A percentile compares a stretch with the other conserved stretches of the same genome.
Conservation (phyloP, 2,329 filamentous ascomycete genomes). For the Nigrospora sphaerica region DNA sequence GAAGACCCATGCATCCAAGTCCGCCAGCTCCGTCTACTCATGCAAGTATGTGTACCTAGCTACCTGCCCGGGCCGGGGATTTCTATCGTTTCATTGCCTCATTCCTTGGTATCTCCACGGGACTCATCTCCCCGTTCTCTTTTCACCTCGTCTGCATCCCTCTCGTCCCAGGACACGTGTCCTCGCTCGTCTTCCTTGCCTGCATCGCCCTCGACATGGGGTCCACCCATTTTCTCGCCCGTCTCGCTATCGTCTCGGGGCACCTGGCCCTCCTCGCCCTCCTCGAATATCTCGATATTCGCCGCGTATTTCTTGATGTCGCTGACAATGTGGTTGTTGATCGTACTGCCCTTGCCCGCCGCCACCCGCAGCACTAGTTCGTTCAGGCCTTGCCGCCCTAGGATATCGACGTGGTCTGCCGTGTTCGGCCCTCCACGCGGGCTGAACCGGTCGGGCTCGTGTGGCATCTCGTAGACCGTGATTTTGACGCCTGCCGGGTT, state of each 20-base stretch:
- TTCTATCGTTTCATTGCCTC: too few species aligned
- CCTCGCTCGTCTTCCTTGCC: too few species aligned
- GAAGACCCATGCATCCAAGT: too few species aligned
- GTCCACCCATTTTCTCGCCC: too few species aligned
- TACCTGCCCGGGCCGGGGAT: too few species aligned
- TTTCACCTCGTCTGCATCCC: too few species aligned
- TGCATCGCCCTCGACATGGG: too few species aligned
- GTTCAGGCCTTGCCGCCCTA: slow-evolving; percentile 82
- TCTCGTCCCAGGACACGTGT: too few species aligned
- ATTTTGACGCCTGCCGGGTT: slow-evolving; percentile 80
- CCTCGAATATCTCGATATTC: slow-evolving; percentile 75
- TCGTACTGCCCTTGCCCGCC: slow-evolving; percentile 73
- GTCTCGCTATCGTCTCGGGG: background rate
- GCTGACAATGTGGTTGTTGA: slow-evolving; percentile 71
- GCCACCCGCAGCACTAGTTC: slow-evolving; percentile 84
- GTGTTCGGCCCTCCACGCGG: slow-evolving; percentile 65
- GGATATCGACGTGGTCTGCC: slow-evolving; percentile 93
- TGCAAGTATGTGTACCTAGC: too few species aligned
- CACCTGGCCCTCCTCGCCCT: slow-evolving; percentile 23
- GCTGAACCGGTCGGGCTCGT: slow-evolving; percentile 89
- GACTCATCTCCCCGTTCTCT: too few species aligned
- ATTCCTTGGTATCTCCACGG: too few species aligned
- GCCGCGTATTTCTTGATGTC: slow-evolving; percentile 78
- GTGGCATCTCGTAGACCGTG: slow-evolving; percentile 89
- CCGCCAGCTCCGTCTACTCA: too few species aligned